Conservation (phyloP, 371 early-diverging fungal species). For the Mucor racemosus region DNA sequence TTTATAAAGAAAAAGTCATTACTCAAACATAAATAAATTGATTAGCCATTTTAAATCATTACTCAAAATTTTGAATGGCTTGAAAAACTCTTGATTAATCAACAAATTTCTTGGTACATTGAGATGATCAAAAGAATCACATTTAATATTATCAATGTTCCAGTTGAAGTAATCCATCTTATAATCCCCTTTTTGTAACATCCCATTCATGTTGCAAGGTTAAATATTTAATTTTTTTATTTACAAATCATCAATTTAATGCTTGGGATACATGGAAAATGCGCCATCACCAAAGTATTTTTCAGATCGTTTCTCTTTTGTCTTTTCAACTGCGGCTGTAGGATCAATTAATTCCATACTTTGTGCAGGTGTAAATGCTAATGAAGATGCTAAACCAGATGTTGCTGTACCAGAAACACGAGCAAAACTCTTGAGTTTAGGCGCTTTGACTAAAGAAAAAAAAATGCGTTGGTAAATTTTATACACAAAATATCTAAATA, state of each 20-base stretch:
- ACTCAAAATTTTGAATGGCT: too few species aligned
- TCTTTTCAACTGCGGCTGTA: slow-evolving; percentile 66
- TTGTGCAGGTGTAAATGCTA: slow-evolving; percentile 96
- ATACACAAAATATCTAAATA: too few species aligned
- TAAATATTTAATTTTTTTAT: not conserved
- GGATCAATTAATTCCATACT: slow-evolving; percentile 95
- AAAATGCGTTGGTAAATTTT: too few species aligned
- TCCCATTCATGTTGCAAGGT: not conserved
- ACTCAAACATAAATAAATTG: too few species aligned
- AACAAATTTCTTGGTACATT: too few species aligned
- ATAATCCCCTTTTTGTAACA: too few species aligned
- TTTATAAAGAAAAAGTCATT: too few species aligned
- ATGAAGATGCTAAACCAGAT: slow-evolving; percentile 89
- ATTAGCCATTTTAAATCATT: too few species aligned
- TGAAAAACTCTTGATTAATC: too few species aligned
- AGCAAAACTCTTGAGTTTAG: slow-evolving; percentile 59
- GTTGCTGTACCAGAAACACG: slow-evolving; percentile 53
- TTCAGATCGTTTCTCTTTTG: slow-evolving; percentile 67
- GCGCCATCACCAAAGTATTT: slow-evolving; percentile 84
- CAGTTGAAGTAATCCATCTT: too few species aligned
- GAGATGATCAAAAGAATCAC: too few species aligned
- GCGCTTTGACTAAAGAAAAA: slow-evolving; percentile 55
- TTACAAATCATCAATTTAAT: slow-evolving; percentile 8
- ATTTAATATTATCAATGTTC: too few species aligned
- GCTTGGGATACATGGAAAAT: slow-evolving; percentile 49